These are phyloP conservation scores for Solanum pinnatisectum DNA, from an alignment of 257 asterid genomes.

Conservation along the genomic window DNA sequence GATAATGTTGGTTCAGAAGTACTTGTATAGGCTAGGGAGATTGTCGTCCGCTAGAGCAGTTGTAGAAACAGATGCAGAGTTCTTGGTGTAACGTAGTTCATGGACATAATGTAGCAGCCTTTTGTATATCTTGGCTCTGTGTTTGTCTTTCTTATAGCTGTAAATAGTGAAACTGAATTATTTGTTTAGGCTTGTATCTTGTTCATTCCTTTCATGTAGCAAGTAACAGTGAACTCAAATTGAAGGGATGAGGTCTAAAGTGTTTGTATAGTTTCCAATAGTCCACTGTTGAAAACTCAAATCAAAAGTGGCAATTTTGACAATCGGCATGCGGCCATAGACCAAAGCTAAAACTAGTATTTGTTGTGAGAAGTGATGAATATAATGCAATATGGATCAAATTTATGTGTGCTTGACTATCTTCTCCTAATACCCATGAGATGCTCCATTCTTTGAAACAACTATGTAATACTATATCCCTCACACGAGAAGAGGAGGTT, in stretches of 20 bases:
- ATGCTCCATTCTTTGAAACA: no score
- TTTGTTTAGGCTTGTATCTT: not conserved
- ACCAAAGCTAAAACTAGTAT: no score
- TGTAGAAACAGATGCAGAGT: not conserved
- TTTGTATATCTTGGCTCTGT: not conserved
- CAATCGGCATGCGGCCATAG: no score
- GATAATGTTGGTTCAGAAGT: not conserved
- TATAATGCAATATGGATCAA: no score
- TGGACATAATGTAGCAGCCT: not conserved
- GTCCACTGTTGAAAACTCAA: no score
- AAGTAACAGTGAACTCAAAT: not conserved
- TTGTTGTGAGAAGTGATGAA: no score
- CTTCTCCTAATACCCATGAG: no score
- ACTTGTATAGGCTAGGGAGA: not conserved
- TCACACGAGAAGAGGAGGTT: no score
- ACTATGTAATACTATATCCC: no score
- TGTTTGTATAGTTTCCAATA: no score
- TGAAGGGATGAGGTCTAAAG: not conserved
- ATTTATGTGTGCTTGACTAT: no score
- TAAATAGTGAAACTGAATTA: not conserved
- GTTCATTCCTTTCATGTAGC: not conserved
- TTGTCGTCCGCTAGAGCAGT: not conserved
- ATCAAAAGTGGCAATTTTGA: no score
- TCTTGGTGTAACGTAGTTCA: not conserved
- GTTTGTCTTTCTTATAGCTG: not conserved